These are phyloP conservation scores for Penicillium sp. DNA, from an alignment of 2,329 filamentous ascomycete species.

Conservation along the genomic window DNA sequence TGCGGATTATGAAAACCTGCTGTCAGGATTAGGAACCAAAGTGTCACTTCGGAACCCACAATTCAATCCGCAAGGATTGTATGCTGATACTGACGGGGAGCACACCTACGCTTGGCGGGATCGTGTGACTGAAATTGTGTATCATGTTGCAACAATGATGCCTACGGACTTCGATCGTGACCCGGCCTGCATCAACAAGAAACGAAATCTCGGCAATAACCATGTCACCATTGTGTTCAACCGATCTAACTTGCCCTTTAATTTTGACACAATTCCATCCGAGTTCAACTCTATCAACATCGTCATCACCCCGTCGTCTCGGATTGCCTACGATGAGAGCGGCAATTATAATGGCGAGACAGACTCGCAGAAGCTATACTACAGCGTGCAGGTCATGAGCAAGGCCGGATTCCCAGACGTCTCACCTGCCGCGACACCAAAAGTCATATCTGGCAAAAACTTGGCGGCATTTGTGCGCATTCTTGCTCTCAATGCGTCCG, in stretches of 20 bases:
- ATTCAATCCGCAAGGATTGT: slow-evolving; percentile 91
- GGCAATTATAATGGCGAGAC: slow-evolving; percentile 36
- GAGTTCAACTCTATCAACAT: slow-evolving; percentile 98
- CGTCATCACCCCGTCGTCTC: slow-evolving; percentile 77
- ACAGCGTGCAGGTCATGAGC: slow-evolving; percentile 84
- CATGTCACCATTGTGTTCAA: slow-evolving; percentile 99
- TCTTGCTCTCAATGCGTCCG: slow-evolving; percentile 85
- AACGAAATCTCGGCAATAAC: slow-evolving; percentile 94
- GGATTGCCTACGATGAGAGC: slow-evolving; percentile 34
- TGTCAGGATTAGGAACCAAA: slow-evolving; percentile 77
- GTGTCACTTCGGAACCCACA: slow-evolving; percentile 76
- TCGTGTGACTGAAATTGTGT: slow-evolving; percentile 89
- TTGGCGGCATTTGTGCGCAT: slow-evolving; percentile 83
- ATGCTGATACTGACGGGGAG: slow-evolving; percentile 78
- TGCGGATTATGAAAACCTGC: slow-evolving; percentile 80
- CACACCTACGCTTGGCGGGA: slow-evolving; percentile 94
- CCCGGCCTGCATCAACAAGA: slow-evolving; percentile 76
- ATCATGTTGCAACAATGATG: slow-evolving; percentile 97
- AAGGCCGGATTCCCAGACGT: slow-evolving; percentile 88
- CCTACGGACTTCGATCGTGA: slow-evolving; percentile 79
- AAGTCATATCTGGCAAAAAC: slow-evolving; percentile 80
- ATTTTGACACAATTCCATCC: slow-evolving; percentile 87
- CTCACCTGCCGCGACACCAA: slow-evolving; percentile 82
- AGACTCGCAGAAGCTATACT: slow-evolving; percentile 58
- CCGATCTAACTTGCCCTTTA: slow-evolving; percentile 84